Percentiles rank a stretch among this genome's conserved stretches.
These are phyloP conservation scores for Taxillus chinensis DNA, from an alignment of 164 flowering plant species.

Conservation along the genomic window DNA sequence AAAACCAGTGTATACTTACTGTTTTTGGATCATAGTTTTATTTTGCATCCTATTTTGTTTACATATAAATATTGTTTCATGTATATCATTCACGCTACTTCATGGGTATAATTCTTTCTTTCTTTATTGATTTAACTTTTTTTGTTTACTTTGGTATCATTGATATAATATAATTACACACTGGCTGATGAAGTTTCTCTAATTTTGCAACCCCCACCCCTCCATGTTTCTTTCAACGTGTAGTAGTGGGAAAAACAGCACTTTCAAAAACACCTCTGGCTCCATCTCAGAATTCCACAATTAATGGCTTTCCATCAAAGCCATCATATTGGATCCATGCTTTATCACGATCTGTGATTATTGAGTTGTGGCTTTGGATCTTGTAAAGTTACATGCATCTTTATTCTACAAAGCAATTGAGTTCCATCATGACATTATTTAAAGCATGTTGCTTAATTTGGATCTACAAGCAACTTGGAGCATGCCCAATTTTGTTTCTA, in stretches of 20 bases:
- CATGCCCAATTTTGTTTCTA: conserved; percentile 36
- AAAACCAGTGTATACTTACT: too few relatives aligned
- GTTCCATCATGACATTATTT: background rate
- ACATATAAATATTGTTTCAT: too few relatives aligned
- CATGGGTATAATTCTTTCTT: too few relatives aligned
- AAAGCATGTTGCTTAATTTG: conserved; percentile 5
- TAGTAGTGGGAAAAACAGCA: conserved; percentile 53
- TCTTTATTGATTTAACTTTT: too few relatives aligned
- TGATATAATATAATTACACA: too few relatives aligned
- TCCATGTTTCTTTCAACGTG: too few relatives aligned
- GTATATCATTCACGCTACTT: too few relatives aligned
- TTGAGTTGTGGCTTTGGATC: conserved; percentile 24
- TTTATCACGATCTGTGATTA: conserved; percentile 14
- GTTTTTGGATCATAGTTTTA: too few relatives aligned
- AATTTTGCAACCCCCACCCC: too few relatives aligned
- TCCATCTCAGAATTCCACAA: conserved; percentile 60
- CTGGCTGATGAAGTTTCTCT: too few relatives aligned
- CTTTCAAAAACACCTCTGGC: conserved; percentile 40
- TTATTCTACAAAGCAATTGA: background rate
- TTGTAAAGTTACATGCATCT: conserved; percentile 16
- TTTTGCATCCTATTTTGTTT: too few relatives aligned
- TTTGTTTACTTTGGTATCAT: too few relatives aligned
- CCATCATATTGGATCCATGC: conserved; percentile 7
- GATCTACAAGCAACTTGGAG: conserved; percentile 6
- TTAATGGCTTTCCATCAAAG: conserved; percentile 17